A percentile compares a stretch with the other conserved stretches of the same genome.
Conservation (phyloP, 2,329 filamentous ascomycete genomes). For the Sphaerulina musiva region DNA sequence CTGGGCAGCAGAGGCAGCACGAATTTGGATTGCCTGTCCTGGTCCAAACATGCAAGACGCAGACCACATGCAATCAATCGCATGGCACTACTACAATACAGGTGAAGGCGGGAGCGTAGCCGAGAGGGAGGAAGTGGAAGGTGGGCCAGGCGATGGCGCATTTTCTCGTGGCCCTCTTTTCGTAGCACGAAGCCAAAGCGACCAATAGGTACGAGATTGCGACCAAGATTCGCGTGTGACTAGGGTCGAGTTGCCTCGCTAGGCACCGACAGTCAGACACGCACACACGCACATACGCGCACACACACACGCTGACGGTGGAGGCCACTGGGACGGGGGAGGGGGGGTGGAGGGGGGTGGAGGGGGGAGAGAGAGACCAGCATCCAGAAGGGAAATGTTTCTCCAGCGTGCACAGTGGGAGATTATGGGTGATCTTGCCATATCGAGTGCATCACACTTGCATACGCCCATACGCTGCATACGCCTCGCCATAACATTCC, state of each 20-base stretch:
- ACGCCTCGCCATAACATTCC: constrained; percentile 10
- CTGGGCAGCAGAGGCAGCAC: constrained; percentile 8
- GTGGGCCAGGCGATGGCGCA: constrained; percentile 8
- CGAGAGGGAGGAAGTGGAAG: neutral
- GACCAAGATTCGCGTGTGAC: constrained; percentile 14
- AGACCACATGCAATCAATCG: constrained; percentile 6
- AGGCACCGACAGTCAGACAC: too few relatives aligned
- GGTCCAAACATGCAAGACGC: constrained; percentile 5
- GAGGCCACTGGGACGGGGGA: constrained; percentile 5
- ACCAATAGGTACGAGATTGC: constrained; percentile 12
- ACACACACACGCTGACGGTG: constrained; percentile 5
- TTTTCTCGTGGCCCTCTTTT: constrained; percentile 3
- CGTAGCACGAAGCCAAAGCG: constrained; percentile 10
- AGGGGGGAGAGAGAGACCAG: too few relatives aligned
- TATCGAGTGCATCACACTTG: constrained; percentile 3
- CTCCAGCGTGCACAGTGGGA: constrained; percentile 4
- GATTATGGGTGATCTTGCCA: constrained; percentile 9
- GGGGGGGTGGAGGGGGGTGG: too few relatives aligned
- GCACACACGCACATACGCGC: too few relatives aligned
- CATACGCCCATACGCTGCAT: too few relatives aligned
- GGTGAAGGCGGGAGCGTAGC: constrained; percentile 11
- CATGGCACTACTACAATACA: constrained; percentile 11
- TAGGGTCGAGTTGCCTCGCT: constrained; percentile 6
- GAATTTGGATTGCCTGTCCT: constrained; percentile 9
- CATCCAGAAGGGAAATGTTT: constrained; percentile 2